A percentile compares a stretch with the other conserved stretches of the same genome.
Conservation (phyloP, 306 rosid species). For the Vicia sativa region DNA sequence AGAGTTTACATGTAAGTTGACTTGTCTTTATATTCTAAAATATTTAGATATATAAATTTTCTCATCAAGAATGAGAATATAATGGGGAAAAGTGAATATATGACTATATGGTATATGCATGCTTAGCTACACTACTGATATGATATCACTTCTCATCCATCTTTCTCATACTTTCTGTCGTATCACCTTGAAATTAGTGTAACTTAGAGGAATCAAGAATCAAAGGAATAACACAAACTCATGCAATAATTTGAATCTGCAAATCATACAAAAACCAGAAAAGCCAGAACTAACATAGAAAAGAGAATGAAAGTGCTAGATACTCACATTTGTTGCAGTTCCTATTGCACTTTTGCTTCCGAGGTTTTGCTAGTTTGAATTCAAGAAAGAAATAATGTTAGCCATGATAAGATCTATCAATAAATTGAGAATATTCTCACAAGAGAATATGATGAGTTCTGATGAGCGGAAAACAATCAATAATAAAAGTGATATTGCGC, state of each 20-base stretch:
- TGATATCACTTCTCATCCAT: background rate
- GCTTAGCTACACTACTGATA: background rate
- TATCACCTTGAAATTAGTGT: conserved; percentile 35
- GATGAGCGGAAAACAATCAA: conserved; percentile 45
- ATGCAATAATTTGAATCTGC: background rate
- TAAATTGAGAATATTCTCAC: conserved; percentile 8
- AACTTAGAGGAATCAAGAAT: conserved; percentile 1
- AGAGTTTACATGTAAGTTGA: too few species aligned
- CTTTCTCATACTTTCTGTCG: conserved; percentile 30
- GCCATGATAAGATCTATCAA: conserved; percentile 22
- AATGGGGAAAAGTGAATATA: background rate
- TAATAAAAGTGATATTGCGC: conserved; percentile 99
- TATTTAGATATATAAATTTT: background rate
- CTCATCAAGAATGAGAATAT: background rate
- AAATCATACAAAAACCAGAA: too few species aligned
- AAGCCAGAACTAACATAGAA: conserved; percentile 23
- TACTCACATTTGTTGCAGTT: background rate
- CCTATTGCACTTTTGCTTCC: conserved; percentile 24
- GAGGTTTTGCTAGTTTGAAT: conserved; percentile 8
- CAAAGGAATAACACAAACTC: conserved; percentile 16
- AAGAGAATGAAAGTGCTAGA: conserved; percentile 10
- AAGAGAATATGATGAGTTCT: conserved; percentile 41
- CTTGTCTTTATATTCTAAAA: too few species aligned
- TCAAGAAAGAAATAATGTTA: conserved; percentile 25
- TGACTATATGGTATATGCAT: conserved; percentile 3